Conservation (phyloP, 495 filamentous ascomycete species). For the Viridothelium virens region DNA sequence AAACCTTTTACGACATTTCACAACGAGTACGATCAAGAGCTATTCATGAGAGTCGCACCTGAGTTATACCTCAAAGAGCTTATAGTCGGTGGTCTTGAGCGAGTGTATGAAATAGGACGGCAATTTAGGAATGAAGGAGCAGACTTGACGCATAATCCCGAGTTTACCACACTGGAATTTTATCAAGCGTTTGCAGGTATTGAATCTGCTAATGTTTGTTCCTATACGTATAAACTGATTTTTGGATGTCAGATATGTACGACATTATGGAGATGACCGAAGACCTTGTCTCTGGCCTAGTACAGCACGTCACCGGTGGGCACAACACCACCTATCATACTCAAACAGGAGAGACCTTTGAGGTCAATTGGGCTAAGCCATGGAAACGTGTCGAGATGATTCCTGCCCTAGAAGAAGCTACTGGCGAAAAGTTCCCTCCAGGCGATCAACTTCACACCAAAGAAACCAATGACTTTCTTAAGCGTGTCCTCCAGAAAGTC, state of each 20-base stretch:
- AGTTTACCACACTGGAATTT: conserved; percentile 97
- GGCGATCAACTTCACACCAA: conserved; percentile 80
- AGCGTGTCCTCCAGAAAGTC: conserved; percentile 74
- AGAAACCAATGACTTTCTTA: conserved; percentile 80
- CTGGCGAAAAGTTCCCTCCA: conserved; percentile 88
- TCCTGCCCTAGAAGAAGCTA: conserved; percentile 78
- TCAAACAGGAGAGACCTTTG: conserved; percentile 71
- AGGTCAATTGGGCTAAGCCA: conserved; percentile 91
- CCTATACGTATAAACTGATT: not conserved
- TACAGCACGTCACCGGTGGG: conserved; percentile 78
- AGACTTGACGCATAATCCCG: conserved; percentile 95
- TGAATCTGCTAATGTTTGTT: not conserved
- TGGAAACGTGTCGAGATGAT: conserved; percentile 98
- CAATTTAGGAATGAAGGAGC: conserved; percentile 94
- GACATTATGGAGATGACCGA: conserved; percentile 92
- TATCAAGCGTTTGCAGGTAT: conserved; percentile 75
- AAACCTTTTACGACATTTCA: conserved; percentile 93
- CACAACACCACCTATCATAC: conserved; percentile 78
- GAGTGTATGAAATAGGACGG: conserved; percentile 86
- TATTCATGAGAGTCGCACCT: conserved; percentile 91
- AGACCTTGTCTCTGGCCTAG: conserved; percentile 85
- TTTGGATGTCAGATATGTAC: conserved; percentile 53
- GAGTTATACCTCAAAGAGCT: conserved; percentile 96
- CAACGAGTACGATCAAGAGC: conserved; percentile 85
- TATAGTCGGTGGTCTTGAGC: conserved; percentile 84